Evolutionary conservation across 2,329 filamentous ascomycete species (phyloP).

Genomic region (Cladophialophora psammophila): DNA sequence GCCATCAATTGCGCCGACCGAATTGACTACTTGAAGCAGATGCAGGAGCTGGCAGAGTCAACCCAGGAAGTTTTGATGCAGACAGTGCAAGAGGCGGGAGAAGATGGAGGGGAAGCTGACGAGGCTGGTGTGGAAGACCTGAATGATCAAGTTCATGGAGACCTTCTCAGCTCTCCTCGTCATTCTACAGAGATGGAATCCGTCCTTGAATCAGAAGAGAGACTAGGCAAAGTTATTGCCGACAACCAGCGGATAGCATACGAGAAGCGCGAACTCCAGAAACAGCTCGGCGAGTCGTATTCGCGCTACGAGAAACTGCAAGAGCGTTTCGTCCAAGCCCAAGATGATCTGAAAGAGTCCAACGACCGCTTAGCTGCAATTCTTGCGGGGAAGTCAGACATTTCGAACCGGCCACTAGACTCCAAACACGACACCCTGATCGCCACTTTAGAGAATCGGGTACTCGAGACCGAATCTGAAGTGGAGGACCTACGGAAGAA

Average conservation of each 20-base stretch:
- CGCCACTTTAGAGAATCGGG: conserved; percentile 71
- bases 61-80: conserved; percentile 56
- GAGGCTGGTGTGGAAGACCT: conserved; percentile 35
- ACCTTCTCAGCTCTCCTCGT: conserved; percentile 27
- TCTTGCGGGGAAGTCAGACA: conserved; percentile 56
- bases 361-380: conserved; percentile 61
- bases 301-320: conserved; percentile 65
- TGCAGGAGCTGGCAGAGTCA: conserved; percentile 52
- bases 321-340: conserved; percentile 57
- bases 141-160: conserved; percentile 14
- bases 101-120: conserved; percentile 42
- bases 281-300: conserved; percentile 62
- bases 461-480: conserved; percentile 60
- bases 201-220: conserved; percentile 57
- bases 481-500: conserved; percentile 54
- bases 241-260: conserved; percentile 66
- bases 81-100: conserved; percentile 56
- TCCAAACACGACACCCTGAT: conserved; percentile 74
- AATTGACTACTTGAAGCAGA: conserved; percentile 61
- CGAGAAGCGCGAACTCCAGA: conserved; percentile 59
- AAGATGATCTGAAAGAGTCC: conserved; percentile 54
- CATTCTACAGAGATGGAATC: conserved; percentile 46
- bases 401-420: conserved; percentile 56
- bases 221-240: conserved; percentile 56
- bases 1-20: conserved; percentile 66